Evolutionary conservation across 208 protist species (phyloP).

Genomic region (Trypanosoma melophagium): DNA sequence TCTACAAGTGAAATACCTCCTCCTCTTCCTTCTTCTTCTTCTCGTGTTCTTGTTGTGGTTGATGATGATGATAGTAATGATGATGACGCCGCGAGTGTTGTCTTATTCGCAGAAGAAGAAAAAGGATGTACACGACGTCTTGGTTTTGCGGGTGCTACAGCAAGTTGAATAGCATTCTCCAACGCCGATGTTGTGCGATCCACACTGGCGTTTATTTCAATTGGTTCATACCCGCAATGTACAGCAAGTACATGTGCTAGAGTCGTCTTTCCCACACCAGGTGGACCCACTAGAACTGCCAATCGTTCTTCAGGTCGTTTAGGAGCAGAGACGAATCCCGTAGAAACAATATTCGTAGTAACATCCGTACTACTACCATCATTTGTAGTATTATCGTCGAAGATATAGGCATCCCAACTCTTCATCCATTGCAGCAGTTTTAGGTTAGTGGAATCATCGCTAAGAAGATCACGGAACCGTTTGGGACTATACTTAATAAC

Average conservation of each 20-base stretch:
- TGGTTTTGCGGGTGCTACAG: conserved; percentile 37
- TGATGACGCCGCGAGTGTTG: not conserved
- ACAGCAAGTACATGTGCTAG: conserved; percentile 92
- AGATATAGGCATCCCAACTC: conserved; percentile 77
- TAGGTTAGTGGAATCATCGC: conserved; percentile 78
- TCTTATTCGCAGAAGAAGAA: too few species aligned
- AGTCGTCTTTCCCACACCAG: conserved; percentile 96
- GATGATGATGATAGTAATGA: not conserved
- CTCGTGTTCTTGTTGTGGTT: not conserved
- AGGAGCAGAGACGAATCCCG: not conserved
- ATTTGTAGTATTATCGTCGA: conserved; percentile 22
- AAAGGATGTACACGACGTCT: conserved; percentile 9
- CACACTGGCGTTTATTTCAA: conserved; percentile 96
- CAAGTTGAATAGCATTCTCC: conserved; percentile 65
- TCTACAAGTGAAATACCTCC: conserved; percentile 43
- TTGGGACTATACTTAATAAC: conserved; percentile 73
- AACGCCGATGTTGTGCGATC: conserved; percentile 79
- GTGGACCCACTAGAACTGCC: conserved; percentile 88
- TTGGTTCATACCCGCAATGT: conserved; percentile 91
- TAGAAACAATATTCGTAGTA: not conserved
- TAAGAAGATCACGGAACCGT: conserved; percentile 77
- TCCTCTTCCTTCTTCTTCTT: conserved; percentile 3
- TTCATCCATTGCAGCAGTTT: conserved; percentile 81
- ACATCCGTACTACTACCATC: not conserved
- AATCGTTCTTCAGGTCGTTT: conserved; percentile 63